A percentile compares a stretch with the other conserved stretches of the same genome.
These are phyloP conservation scores for Favolaschia claudopus DNA, from an alignment of 768 basidiomycete genomes.

Conservation along the genomic window DNA sequence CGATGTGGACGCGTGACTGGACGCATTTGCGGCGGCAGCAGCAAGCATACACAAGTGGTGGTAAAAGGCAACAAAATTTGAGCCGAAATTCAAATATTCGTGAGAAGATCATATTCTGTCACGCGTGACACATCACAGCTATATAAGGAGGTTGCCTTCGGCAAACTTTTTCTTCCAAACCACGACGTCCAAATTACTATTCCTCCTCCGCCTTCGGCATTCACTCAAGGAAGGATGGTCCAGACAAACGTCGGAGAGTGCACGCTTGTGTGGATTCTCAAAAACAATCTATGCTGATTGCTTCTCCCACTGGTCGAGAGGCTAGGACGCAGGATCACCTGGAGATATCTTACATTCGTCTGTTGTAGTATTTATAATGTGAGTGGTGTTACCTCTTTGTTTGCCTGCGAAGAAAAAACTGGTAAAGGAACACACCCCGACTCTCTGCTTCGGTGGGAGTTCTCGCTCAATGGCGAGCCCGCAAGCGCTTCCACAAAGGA, in stretches of 20 bases:
- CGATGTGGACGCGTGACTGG: slow-evolving; percentile 23
- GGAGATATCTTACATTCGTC: slow-evolving; percentile 71
- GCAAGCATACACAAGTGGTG: background rate
- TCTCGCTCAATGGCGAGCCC: slow-evolving; percentile 44
- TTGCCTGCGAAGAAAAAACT: slow-evolving; percentile 82
- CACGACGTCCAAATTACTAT: slow-evolving; percentile 88
- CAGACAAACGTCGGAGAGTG: slow-evolving; percentile 90
- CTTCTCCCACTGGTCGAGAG: slow-evolving; percentile 90
- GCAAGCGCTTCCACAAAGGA: slow-evolving; percentile 29
- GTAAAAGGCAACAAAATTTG: background rate
- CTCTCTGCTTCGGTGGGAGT: slow-evolving; percentile 42
- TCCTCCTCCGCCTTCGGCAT: slow-evolving; percentile 55
- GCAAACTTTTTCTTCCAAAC: slow-evolving; percentile 32
- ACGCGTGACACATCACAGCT: background rate
- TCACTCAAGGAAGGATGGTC: slow-evolving; percentile 72
- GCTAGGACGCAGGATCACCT: slow-evolving; percentile 94
- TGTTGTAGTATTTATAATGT: slow-evolving; percentile 31
- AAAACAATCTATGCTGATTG: slow-evolving; percentile 95
- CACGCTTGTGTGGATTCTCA: slow-evolving; percentile 60
- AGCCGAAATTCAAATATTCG: slow-evolving; percentile 7
- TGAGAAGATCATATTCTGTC: background rate
- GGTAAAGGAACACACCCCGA: slow-evolving; percentile 88
- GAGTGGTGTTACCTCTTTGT: slow-evolving; percentile 35
- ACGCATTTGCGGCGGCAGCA: slow-evolving; percentile 11
- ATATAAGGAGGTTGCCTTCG: slow-evolving; percentile 39